Percentiles rank a stretch among this genome's conserved stretches.
Evolutionary conservation across 352 stramenopile genomes (phyloP).

Genomic region (Aphanomyces cochlioides): DNA sequence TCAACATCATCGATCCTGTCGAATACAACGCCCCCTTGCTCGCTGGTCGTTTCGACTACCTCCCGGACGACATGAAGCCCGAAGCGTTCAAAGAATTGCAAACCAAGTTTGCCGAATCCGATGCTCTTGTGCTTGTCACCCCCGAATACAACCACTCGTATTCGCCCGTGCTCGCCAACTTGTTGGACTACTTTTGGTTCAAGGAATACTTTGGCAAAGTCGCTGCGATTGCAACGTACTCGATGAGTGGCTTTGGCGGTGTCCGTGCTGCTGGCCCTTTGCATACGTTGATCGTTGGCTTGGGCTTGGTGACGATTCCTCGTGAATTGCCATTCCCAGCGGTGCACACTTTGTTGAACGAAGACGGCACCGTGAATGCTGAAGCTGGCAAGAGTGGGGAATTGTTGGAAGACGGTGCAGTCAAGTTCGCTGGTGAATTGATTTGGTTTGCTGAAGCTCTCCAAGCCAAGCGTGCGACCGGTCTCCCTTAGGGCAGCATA

Average conservation of each 20-base stretch:
- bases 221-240: constrained; percentile 56
- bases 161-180: constrained; percentile 48
- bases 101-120: constrained; percentile 39
- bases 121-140: constrained; percentile 54
- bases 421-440: neutral
- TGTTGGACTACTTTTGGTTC: constrained; percentile 64
- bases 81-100: neutral
- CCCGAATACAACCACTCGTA: constrained; percentile 70
- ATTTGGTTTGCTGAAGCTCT: neutral
- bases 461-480: no score
- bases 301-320: constrained; percentile 37
- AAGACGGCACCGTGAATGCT: constrained; percentile 37
- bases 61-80: neutral
- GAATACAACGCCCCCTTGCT: neutral
- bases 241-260: constrained; percentile 53
- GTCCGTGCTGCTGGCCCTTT: constrained; percentile 44
- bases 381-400: constrained; percentile 13
- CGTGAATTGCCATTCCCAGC: constrained; percentile 45
- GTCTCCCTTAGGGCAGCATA: no score
- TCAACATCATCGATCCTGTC: constrained; percentile 10
- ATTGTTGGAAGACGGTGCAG: neutral
- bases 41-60: neutral
- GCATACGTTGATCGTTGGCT: constrained; percentile 44
- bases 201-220: constrained; percentile 57
- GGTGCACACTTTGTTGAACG: constrained; percentile 46